Conservation (phyloP, 169 alveolate genomes). For the Babesia ovis region DNA sequence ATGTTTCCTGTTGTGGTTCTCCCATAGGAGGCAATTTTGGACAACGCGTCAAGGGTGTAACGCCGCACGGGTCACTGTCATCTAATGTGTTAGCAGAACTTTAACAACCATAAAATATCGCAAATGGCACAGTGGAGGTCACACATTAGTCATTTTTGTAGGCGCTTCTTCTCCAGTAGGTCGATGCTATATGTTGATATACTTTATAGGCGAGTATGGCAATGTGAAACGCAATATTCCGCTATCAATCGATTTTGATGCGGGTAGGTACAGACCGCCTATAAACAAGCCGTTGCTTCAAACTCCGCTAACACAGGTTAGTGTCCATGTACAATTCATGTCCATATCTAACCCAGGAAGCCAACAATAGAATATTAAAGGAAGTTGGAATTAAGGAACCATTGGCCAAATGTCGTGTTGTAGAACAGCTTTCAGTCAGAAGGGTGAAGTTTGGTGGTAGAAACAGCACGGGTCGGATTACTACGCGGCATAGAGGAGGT, state of each 20-base stretch:
- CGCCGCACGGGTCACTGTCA: background rate
- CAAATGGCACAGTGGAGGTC: background rate
- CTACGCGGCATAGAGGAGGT: slow-evolving; percentile 86
- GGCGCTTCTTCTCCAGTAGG: slow-evolving; percentile 8
- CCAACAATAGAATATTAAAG: slow-evolving; percentile 23
- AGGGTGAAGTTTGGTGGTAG: slow-evolving; percentile 83
- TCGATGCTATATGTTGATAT: background rate
- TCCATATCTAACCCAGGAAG: slow-evolving; percentile 37
- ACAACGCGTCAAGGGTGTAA: slow-evolving; percentile 5
- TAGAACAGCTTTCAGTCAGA: slow-evolving; percentile 75
- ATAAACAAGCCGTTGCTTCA: slow-evolving; percentile 61
- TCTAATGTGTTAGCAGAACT: too few species aligned
- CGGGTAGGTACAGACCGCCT: slow-evolving; percentile 73
- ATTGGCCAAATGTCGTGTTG: slow-evolving; percentile 76
- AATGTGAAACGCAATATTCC: slow-evolving; percentile 77
- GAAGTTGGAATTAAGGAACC: slow-evolving; percentile 28
- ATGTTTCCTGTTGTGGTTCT: background rate
- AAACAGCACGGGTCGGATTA: slow-evolving; percentile 77
- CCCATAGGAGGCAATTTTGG: background rate
- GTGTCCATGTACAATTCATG: slow-evolving; percentile 25
- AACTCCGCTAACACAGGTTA: slow-evolving; percentile 68
- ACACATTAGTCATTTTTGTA: background rate
- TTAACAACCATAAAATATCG: background rate
- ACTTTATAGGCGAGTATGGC: slow-evolving; percentile 53
- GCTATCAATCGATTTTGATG: slow-evolving; percentile 78